Evolutionary conservation across 2,329 filamentous ascomycete genomes (phyloP).

Genomic region (Chrysosporium queenslandicum): DNA sequence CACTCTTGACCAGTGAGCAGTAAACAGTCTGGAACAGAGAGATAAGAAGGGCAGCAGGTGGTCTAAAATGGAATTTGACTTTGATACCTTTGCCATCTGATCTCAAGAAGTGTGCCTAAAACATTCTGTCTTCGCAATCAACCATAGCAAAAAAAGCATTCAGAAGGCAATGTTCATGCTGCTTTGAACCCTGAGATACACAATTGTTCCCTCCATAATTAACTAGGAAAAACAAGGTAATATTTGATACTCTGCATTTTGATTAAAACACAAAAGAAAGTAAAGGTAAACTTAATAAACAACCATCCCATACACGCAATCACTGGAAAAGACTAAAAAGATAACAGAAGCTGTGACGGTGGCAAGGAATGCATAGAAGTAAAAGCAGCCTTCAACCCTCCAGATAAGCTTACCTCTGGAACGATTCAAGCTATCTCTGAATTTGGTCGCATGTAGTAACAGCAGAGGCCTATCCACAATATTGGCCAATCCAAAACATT

Average conservation of each 20-base stretch:
- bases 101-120: no score
- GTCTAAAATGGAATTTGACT: no score
- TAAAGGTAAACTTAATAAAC: background rate
- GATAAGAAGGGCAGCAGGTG: no score
- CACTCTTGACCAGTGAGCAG: no score
- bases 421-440: background rate
- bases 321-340: slow-evolving; percentile 17
- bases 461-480: background rate
- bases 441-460: background rate
- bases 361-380: background rate
- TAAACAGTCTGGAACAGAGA: no score
- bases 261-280: background rate
- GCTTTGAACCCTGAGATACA: background rate
- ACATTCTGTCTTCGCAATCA: no score
- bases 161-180: no score
- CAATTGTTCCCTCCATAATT: background rate
- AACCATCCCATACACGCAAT: slow-evolving; percentile 2
- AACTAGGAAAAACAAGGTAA: background rate
- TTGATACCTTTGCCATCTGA: no score
- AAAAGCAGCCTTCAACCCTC: background rate
- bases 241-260: background rate
- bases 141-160: no score
- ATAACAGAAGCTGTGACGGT: background rate
- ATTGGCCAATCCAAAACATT: background rate
- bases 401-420: background rate